Evolutionary conservation across 73 alveolate genomes (phyloP), one percentile per base, ranked within the genome.

Genomic region (Stentor coeruleus): DNA sequence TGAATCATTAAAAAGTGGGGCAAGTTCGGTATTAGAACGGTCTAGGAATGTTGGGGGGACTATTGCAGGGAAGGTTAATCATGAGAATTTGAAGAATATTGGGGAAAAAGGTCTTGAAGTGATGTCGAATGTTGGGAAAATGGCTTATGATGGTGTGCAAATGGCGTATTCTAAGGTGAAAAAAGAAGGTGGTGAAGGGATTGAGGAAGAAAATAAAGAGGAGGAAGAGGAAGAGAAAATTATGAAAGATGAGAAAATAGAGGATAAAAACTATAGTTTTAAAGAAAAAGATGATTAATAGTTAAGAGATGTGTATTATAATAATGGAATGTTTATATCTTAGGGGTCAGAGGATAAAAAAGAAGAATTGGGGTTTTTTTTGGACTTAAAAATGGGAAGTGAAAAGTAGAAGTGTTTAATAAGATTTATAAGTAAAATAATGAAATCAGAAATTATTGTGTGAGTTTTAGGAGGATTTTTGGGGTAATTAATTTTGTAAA

Each of bases 41-140:
- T 39, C 83, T 1, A 75, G 39, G 39, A 39, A 75, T 26, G 28
- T 75, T 14, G 72, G 74, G 6, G 83, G 59, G 39, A 31, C 3
- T 75, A 14, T 75, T 20, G 79, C 79, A 28, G 79, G 37, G 0
- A 66, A 33, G 33, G 37, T 66, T 11, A 49, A 49, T 49, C 6
- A 6, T 49, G 66, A 49, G 66, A 66, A 31, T 26, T 20, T 20
- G 37, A 66, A 20, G n/a, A 66, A 66, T 66, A 66, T 66, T 66
- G 79, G 79, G 39, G 79, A 66, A 66, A 66, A 66, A 66, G n/a
- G 40, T 28, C 33, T 66, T 20, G 79, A 66, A 20, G 79, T 31
- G 1, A 20, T 66, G 14, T 14, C 49, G 2, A 66, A 20, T 1
- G 79, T 66, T 26, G 79, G 79, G 14, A 26, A 40, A 66, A 20